A percentile compares a stretch with the other conserved stretches of the same genome.
phyloP scores from a whole-genome alignment of 148 eudicot genomes.

The Mesembryanthemum crystallinum region DNA sequence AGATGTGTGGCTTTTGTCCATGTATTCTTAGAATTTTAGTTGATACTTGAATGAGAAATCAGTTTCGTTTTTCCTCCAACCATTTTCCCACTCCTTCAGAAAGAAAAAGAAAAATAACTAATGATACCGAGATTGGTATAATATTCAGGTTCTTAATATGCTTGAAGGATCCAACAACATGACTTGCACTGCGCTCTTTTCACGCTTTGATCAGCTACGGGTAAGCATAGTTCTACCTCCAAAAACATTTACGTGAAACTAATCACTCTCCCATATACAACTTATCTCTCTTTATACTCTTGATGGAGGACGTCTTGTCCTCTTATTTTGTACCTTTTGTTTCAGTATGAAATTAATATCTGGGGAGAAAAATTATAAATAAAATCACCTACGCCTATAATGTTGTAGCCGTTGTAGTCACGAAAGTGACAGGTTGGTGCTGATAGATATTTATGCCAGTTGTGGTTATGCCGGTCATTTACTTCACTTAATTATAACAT shows the following conservation, averaged over 20 bases:
- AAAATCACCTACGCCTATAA: too few species aligned
- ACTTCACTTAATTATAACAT: too few species aligned
- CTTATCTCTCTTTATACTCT: too few species aligned
- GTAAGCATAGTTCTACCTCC: conserved; percentile 36
- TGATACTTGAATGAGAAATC: background rate
- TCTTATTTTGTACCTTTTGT: too few species aligned
- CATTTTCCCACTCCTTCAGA: background rate
- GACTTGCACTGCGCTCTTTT: conserved; percentile 75
- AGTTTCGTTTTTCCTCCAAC: background rate
- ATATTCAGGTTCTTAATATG: conserved; percentile 77
- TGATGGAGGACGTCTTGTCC: too few species aligned
- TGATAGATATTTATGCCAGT: too few species aligned
- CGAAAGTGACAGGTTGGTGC: too few species aligned
- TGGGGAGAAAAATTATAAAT: too few species aligned
- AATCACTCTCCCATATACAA: background rate
- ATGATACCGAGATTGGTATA: background rate
- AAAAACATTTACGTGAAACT: background rate
- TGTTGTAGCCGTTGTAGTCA: too few species aligned
- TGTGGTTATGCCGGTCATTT: too few species aligned
- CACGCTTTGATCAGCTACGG: conserved; percentile 67
- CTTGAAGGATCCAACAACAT: conserved; percentile 70
- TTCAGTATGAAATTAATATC: too few species aligned
- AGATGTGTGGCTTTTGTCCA: background rate
- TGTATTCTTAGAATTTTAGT: background rate
- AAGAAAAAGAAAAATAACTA: background rate